Conservation (phyloP, 2,329 filamentous ascomycete genomes). For the Aspergillus sp. region DNA sequence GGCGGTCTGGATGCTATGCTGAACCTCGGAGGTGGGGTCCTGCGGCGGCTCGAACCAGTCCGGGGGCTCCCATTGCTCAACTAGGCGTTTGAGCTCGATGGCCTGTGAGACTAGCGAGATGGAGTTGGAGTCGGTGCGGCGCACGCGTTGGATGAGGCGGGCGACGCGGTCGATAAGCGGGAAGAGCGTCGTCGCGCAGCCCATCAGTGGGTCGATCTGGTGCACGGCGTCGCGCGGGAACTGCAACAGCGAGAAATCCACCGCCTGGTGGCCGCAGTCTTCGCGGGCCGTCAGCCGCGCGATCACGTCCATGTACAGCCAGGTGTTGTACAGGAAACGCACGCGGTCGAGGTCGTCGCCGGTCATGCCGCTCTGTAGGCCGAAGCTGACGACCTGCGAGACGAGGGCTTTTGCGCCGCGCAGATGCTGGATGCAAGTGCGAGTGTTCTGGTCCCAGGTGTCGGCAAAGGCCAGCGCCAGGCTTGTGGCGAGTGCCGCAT, state of each 20-base stretch:
- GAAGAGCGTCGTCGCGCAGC: conserved; percentile 65
- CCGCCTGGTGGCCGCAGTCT: conserved; percentile 52
- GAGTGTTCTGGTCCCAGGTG: conserved; percentile 68
- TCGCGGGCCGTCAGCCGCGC: conserved; percentile 63
- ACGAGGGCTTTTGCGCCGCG: conserved; percentile 65
- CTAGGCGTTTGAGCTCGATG: conserved; percentile 57
- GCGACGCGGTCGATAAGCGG: conserved; percentile 66
- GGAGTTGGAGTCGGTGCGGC: conserved; percentile 54
- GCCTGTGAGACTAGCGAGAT: conserved; percentile 61
- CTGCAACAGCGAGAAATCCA: conserved; percentile 38
- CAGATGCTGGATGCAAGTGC: conserved; percentile 67
- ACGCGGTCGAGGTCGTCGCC: conserved; percentile 54
- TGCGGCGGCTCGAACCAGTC: conserved; percentile 59
- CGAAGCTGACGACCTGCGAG: conserved; percentile 54
- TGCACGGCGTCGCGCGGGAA: conserved; percentile 46
- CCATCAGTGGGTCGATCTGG: conserved; percentile 69
- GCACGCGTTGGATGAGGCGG: conserved; percentile 62
- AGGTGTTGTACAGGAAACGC: conserved; percentile 67
- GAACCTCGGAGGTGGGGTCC: conserved; percentile 60
- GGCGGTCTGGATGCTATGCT: conserved; percentile 65
- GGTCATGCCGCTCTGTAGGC: conserved; percentile 30
- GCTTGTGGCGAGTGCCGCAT: conserved; percentile 68
- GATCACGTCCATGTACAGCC: conserved; percentile 73
- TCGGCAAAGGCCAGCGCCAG: conserved; percentile 67
- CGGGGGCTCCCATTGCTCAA: conserved; percentile 62